phyloP scores from a whole-genome alignment of 345 rosid species.

The Ailanthus altissimus region DNA sequence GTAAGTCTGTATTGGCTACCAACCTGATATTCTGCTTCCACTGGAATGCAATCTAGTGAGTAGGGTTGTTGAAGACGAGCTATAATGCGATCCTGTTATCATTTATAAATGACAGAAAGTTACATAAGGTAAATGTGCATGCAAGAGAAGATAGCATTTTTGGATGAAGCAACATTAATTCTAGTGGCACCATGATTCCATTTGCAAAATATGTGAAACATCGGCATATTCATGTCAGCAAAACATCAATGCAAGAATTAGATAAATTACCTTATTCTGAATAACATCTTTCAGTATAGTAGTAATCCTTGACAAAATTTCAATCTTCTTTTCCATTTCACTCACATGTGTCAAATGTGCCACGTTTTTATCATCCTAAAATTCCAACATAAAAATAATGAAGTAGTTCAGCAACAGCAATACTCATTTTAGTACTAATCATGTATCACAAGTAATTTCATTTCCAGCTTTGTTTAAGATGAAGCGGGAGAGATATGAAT shows the following conservation, averaged over 20 bases:
- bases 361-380: conserved; percentile 93
- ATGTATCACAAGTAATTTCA: background rate
- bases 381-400: conserved; percentile 14
- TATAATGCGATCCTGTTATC: conserved; percentile 86
- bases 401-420: conserved; percentile 7
- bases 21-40: conserved; percentile 99
- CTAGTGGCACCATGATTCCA: background rate
- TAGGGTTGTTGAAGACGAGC: conserved; percentile 99
- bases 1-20: conserved; percentile 15
- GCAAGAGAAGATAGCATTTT: background rate
- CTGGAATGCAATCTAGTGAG: conserved; percentile 98
- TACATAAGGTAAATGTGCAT: background rate
- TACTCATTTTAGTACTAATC: background rate
- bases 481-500: background rate
- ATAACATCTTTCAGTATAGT: conserved; percentile 91
- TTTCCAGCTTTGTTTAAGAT: background rate
- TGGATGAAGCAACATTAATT: background rate
- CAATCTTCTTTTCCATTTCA: conserved; percentile 95
- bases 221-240: background rate
- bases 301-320: conserved; percentile 85
- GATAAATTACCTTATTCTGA: conserved; percentile 80
- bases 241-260: background rate
- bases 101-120: conserved; percentile 5
- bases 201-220: background rate
- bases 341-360: conserved; percentile 93